Percentiles rank a stretch among this genome's conserved stretches.
Conservation (phyloP, 352 stramenopile species). For the Vaucheria bursata region DNA sequence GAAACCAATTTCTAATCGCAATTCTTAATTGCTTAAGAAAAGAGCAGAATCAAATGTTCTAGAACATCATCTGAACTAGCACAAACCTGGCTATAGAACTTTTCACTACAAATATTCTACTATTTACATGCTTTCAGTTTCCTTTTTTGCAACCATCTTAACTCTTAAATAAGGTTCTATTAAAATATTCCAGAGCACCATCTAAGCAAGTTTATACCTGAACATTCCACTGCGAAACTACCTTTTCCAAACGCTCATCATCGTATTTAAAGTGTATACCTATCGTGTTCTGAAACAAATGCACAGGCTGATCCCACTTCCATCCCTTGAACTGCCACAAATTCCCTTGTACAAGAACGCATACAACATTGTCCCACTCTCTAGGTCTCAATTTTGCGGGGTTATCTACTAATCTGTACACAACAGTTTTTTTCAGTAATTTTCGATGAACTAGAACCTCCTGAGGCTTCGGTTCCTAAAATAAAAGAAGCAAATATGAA, state of each 20-base stretch:
- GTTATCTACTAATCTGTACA: slow-evolving; percentile 75
- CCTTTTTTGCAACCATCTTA: too few relatives aligned
- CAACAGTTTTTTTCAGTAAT: slow-evolving; percentile 61
- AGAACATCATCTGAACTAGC: too few relatives aligned
- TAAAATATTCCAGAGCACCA: too few relatives aligned
- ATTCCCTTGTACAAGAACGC: slow-evolving; percentile 72
- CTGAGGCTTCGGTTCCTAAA: slow-evolving; percentile 61
- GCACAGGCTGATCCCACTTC: slow-evolving; percentile 78
- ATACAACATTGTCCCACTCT: slow-evolving; percentile 75
- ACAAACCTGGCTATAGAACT: background rate
- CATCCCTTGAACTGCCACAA: slow-evolving; percentile 83
- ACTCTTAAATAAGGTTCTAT: too few relatives aligned
- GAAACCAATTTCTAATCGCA: too few relatives aligned
- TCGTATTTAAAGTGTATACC: slow-evolving; percentile 50
- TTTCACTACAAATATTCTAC: too few relatives aligned
- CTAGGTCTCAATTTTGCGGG: slow-evolving; percentile 58
- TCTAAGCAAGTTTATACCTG: too few relatives aligned
- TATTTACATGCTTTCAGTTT: too few relatives aligned
- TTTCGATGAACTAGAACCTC: slow-evolving; percentile 68
- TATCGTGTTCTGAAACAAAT: slow-evolving; percentile 73
- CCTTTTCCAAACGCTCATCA: slow-evolving; percentile 27
- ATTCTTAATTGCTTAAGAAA: too few relatives aligned
- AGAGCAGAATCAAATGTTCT: too few relatives aligned
- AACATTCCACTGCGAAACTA: slow-evolving; percentile 46
- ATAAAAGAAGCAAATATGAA: background rate